Evolutionary conservation across 1,284 basidiomycete genomes (phyloP).

Genomic region (Jaminaea rosea): DNA sequence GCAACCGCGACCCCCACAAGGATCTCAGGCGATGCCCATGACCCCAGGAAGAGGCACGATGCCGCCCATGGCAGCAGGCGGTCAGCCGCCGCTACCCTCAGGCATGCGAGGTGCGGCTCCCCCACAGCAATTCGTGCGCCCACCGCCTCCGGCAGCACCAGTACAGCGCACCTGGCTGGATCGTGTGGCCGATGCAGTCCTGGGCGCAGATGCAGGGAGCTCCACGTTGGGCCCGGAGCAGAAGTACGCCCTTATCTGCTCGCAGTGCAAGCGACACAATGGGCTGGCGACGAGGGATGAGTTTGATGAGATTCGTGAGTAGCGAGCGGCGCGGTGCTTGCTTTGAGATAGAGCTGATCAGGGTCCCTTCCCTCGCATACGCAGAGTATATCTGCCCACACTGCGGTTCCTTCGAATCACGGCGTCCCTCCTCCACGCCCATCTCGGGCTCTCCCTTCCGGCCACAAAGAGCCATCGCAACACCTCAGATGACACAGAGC

Average conservation of each 20-base stretch:
- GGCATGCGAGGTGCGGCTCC: neutral
- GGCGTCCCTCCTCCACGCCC: slow-evolving; percentile 37
- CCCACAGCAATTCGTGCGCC: neutral
- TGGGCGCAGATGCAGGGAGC: slow-evolving; percentile 47
- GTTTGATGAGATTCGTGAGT: slow-evolving; percentile 82
- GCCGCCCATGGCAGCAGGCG: neutral
- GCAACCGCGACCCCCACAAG: neutral
- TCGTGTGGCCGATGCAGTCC: slow-evolving; percentile 48
- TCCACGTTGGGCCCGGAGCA: slow-evolving; percentile 34
- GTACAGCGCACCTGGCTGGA: slow-evolving; percentile 43
- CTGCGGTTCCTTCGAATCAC: slow-evolving; percentile 63
- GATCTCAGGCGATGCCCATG: neutral
- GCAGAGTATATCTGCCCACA: slow-evolving; percentile 67
- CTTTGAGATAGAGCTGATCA: too few species aligned
- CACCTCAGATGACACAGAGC: neutral
- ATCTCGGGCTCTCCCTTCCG: slow-evolving; percentile 10
- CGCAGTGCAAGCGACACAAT: slow-evolving; percentile 85
- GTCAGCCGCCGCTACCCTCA: neutral
- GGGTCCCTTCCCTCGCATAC: neutral
- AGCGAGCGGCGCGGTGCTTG: too few species aligned
- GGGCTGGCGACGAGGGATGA: slow-evolving; percentile 80
- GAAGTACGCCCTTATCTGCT: slow-evolving; percentile 82
- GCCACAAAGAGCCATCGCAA: neutral
- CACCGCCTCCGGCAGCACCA: neutral
- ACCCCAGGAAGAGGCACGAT: too few species aligned